Evolutionary conservation across 129 eudicot genomes (phyloP).

Genomic region (Gnaphalium uliginosum): DNA sequence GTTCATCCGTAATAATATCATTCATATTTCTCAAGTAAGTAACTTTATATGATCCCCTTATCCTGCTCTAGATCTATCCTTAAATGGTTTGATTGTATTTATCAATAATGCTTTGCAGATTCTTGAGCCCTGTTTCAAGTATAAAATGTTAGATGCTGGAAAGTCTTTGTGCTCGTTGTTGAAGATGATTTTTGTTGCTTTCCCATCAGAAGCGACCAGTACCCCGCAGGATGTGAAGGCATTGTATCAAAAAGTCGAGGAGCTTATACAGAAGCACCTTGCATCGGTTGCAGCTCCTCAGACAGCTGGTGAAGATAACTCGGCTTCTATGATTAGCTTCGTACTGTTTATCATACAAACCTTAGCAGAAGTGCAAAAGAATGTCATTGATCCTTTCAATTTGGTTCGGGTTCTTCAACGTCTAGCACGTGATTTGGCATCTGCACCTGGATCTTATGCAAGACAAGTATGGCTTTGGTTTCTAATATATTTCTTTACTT

Average conservation of each 20-base stretch:
- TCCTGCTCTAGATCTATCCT: not conserved
- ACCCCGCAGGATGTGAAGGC: conserved; percentile 89
- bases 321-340: conserved; percentile 89
- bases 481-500: not conserved
- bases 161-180: conserved; percentile 83
- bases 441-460: conserved; percentile 59
- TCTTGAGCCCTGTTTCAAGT: conserved; percentile 97
- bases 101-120: conserved; percentile 48
- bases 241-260: conserved; percentile 78
- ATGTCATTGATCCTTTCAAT: conserved; percentile 67
- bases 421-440: conserved; percentile 90
- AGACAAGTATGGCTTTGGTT: conserved; percentile 65
- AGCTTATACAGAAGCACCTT: conserved; percentile 86
- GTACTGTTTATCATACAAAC: conserved; percentile 78
- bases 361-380: conserved; percentile 85
- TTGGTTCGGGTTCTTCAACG: conserved; percentile 92
- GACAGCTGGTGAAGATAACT: conserved; percentile 85
- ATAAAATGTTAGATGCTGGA: conserved; percentile 94
- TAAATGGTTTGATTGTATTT: not conserved
- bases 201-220: conserved; percentile 76
- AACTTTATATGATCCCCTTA: not conserved
- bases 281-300: conserved; percentile 83
- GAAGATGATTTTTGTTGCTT: conserved; percentile 91
- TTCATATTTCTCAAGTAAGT: conserved; percentile 90
- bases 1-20: conserved; percentile 89